A percentile compares a stretch with the other conserved stretches of the same genome.
Evolutionary conservation across 345 rosid genomes (phyloP).

Genomic region (Moringa oleifera): DNA sequence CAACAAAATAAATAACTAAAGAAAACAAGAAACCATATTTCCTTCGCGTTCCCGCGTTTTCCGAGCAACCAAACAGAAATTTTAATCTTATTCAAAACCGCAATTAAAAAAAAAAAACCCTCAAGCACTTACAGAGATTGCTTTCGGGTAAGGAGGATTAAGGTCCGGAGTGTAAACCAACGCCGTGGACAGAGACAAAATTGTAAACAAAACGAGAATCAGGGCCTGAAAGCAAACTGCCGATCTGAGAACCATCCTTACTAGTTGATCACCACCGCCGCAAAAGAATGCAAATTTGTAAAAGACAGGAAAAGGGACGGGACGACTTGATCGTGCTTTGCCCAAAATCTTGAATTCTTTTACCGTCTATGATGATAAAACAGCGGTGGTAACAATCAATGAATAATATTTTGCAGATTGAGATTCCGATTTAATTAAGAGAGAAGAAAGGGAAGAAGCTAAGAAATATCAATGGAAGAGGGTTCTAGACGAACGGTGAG

Average conservation of each 20-base stretch:
- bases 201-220: slow-evolving; percentile 32
- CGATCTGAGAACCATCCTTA: slow-evolving; percentile 19
- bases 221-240: slow-evolving; percentile 16
- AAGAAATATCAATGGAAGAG: slow-evolving; percentile 2
- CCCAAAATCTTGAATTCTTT: neutral
- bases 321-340: neutral
- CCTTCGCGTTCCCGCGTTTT: neutral
- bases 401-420: neutral
- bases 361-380: too few relatives aligned
- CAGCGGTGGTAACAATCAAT: neutral
- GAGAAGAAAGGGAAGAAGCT: too few relatives aligned
- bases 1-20: too few relatives aligned
- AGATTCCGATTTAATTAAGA: neutral
- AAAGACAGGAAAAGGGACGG: neutral
- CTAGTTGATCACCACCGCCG: neutral
- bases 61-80: neutral
- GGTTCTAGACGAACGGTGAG: slow-evolving; percentile 11
- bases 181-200: slow-evolving; percentile 29
- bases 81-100: neutral
- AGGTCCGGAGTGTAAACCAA: slow-evolving; percentile 37
- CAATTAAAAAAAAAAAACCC: neutral
- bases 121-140: slow-evolving; percentile 58
- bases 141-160: slow-evolving; percentile 61
- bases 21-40: too few relatives aligned
- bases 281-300: slow-evolving; percentile 7